phyloP scores from a whole-genome alignment of 805 yeast species.

The Ogataea pignaliae region DNA sequence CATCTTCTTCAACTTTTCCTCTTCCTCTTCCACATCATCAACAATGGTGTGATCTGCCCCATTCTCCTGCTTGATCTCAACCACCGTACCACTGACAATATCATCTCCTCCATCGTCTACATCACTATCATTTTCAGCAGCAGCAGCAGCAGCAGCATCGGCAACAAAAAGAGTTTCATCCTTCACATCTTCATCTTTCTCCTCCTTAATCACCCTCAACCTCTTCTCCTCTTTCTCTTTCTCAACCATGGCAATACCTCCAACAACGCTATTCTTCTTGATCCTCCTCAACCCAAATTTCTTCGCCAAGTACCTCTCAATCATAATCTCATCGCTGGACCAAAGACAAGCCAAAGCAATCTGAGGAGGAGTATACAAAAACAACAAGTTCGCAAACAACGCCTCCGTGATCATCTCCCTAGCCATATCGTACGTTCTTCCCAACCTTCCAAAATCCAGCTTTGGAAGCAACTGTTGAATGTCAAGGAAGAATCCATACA shows the following conservation, averaged over 20 bases:
- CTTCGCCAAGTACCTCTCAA: slow-evolving; percentile 60
- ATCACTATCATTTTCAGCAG: not conserved
- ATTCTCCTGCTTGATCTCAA: not conserved
- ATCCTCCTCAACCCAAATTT: slow-evolving; percentile 43
- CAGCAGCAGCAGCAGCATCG: not conserved
- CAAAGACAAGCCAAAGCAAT: slow-evolving; percentile 85
- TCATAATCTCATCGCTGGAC: slow-evolving; percentile 57
- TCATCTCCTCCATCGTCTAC: slow-evolving; percentile 7
- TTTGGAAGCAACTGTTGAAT: slow-evolving; percentile 58
- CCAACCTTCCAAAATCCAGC: slow-evolving; percentile 53
- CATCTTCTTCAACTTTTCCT: slow-evolving; percentile 3
- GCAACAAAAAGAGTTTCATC: not conserved
- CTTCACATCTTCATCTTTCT: slow-evolving; percentile 12
- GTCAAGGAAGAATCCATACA: slow-evolving; percentile 94
- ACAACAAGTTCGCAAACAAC: slow-evolving; percentile 71
- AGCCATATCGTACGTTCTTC: slow-evolving; percentile 67
- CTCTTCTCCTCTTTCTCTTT: slow-evolving; percentile 7
- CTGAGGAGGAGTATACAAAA: slow-evolving; percentile 88
- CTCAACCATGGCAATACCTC: slow-evolving; percentile 7
- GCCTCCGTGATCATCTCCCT: slow-evolving; percentile 60
- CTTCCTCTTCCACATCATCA: slow-evolving; percentile 4
- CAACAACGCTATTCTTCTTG: slow-evolving; percentile 11
- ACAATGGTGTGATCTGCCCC: not conserved
- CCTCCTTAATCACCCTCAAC: slow-evolving; percentile 4
- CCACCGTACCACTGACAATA: slow-evolving; percentile 5